Conservation (phyloP, 257 asterid genomes). For the Vinca minor region DNA sequence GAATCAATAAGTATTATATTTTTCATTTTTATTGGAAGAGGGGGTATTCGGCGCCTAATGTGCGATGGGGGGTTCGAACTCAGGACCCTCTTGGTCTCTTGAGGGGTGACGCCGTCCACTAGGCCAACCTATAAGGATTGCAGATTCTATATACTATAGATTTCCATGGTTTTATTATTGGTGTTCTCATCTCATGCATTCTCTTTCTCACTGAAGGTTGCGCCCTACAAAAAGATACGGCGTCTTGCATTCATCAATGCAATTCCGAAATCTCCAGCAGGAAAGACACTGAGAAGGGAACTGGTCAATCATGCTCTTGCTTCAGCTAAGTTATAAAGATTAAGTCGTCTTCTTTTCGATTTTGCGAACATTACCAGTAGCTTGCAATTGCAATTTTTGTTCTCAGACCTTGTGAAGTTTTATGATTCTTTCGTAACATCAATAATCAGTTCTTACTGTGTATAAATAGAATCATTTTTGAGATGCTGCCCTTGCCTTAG, state of each 20-base stretch:
- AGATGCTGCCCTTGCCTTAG: too few relatives aligned
- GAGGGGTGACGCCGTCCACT: too few relatives aligned
- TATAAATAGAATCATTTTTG: too few relatives aligned
- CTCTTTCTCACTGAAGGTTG: slow-evolving; percentile 37
- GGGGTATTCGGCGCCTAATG: too few relatives aligned
- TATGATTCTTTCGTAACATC: too few relatives aligned
- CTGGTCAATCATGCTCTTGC: slow-evolving; percentile 40
- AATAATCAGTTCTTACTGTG: too few relatives aligned
- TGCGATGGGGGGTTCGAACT: too few relatives aligned
- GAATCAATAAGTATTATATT: too few relatives aligned
- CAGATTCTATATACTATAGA: not conserved
- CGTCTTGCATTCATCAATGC: slow-evolving; percentile 56
- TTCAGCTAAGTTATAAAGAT: slow-evolving; percentile 48
- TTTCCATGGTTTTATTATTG: not conserved
- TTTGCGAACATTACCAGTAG: not conserved
- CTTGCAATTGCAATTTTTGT: too few relatives aligned
- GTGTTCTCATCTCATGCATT: not conserved
- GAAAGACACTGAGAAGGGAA: slow-evolving; percentile 77
- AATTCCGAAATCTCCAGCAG: slow-evolving; percentile 77
- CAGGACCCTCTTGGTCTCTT: too few relatives aligned
- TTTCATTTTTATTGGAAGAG: too few relatives aligned
- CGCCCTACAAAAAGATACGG: slow-evolving; percentile 77
- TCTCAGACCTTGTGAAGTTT: not conserved
- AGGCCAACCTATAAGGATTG: not conserved
- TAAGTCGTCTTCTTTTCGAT: not conserved